A percentile compares a stretch with the other conserved stretches of the same genome.
Conservation (phyloP, 108 stramenopile species). For the Skeletonema menzelii region DNA sequence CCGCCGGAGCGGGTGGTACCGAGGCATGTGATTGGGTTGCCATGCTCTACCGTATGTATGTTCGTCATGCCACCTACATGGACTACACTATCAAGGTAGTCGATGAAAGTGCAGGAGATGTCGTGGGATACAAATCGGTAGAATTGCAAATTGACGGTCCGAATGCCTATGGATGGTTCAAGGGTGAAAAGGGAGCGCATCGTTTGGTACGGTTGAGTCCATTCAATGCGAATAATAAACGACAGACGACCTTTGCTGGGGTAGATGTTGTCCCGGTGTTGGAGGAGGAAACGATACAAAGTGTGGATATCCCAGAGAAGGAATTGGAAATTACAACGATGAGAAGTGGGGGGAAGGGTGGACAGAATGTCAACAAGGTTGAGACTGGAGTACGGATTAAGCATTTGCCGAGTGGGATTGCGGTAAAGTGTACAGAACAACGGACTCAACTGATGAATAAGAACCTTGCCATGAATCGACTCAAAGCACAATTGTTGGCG, state of each 20-base stretch:
- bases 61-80: slow-evolving; percentile 62
- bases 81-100: slow-evolving; percentile 59
- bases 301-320: slow-evolving; percentile 75
- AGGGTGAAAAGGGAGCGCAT: slow-evolving; percentile 94
- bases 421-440: slow-evolving; percentile 93
- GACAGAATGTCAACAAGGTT: slow-evolving; percentile 99
- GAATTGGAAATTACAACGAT: slow-evolving; percentile 88
- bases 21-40: slow-evolving; percentile 95
- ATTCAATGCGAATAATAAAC: slow-evolving; percentile 94
- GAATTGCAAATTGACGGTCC: slow-evolving; percentile 71
- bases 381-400: slow-evolving; percentile 95
- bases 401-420: slow-evolving; percentile 95
- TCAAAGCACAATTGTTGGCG: slow-evolving; percentile 85
- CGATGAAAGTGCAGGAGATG: slow-evolving; percentile 69
- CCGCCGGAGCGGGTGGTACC: slow-evolving; percentile 97
- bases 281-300: slow-evolving; percentile 69
- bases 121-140: slow-evolving; percentile 89
- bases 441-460: slow-evolving; percentile 91
- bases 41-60: slow-evolving; percentile 84
- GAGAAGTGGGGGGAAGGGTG: slow-evolving; percentile 92
- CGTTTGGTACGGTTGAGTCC: slow-evolving; percentile 90
- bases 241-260: slow-evolving; percentile 96
- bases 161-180: slow-evolving; percentile 85
- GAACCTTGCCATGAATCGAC: slow-evolving; percentile 80
- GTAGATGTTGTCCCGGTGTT: slow-evolving; percentile 92